Conservation (phyloP, 495 filamentous ascomycete genomes). For the Xylaria nigripes region DNA sequence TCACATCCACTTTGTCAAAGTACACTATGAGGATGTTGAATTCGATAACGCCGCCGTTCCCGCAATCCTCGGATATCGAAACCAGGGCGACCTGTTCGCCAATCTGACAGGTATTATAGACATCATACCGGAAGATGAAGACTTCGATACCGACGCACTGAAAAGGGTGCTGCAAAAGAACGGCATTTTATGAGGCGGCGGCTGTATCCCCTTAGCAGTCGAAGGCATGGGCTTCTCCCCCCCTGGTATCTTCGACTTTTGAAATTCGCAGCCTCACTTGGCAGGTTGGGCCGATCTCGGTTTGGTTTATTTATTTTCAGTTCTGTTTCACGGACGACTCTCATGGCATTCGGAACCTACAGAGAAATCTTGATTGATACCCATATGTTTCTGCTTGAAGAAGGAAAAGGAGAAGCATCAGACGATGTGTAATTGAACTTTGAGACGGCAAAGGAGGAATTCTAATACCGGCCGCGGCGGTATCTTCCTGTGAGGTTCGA, state of each 20-base stretch:
- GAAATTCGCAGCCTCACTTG: not conserved
- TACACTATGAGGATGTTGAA: slow-evolving; percentile 88
- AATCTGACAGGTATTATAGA: slow-evolving; percentile 80
- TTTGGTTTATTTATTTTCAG: not conserved
- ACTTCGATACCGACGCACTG: slow-evolving; percentile 44
- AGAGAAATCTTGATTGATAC: slow-evolving; percentile 11
- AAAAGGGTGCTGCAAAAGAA: slow-evolving; percentile 41
- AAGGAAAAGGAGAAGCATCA: not conserved
- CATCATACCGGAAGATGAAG: slow-evolving; percentile 64
- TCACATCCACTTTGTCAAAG: slow-evolving; percentile 76
- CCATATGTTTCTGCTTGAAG: slow-evolving; percentile 6
- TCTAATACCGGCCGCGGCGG: not conserved
- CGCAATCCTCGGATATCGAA: slow-evolving; percentile 80
- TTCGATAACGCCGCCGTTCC: slow-evolving; percentile 87
- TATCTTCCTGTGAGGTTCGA: not conserved
- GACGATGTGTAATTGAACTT: slow-evolving; percentile 3
- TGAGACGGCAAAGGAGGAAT: not conserved
- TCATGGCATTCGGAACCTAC: slow-evolving; percentile 2
- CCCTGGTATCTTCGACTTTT: not conserved
- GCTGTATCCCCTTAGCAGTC: not conserved
- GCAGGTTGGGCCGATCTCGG: not conserved
- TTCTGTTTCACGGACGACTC: slow-evolving; percentile 4
- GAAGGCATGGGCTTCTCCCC: not conserved
- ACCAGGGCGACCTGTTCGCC: slow-evolving; percentile 77
- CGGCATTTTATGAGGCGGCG: slow-evolving; percentile 31